Base-by-base conservation (phyloP, 148 eudicot species). In the Cornus kousa region DNA sequence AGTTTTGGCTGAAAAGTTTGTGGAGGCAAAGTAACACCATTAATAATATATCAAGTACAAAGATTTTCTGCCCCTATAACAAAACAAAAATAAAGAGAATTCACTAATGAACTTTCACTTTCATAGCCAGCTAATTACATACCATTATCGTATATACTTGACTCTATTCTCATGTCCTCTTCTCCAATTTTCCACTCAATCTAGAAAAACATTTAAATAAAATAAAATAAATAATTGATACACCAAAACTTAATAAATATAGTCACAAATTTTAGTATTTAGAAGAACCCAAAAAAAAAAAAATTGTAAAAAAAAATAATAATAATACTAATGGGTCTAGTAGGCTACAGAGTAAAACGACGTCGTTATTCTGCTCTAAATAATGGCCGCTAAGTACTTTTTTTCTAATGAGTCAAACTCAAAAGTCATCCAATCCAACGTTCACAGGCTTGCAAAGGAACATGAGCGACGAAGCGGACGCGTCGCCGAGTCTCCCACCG, bases 401-500 rank as follows among this genome's bases (percentile, higher is more conserved):
- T 57, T 16, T 57, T 35, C 37, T 8, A 14, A 59, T 37, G 2
- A 5, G 24, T 67, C 55, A 69, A 17, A 74, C 24, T 71, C 55
- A 43, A 72, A 55, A 37, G 60, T 74, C 50, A 5, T 40, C 16
- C 4, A 80, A 83, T 93, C 86, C 87, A 75, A 91, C 94, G 71
- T 92, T 90, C 37, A 93, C 95, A 55, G 92, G 91, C 85, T 89
- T 82, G 80, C 97, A 93, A 2, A 93, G 78, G 80, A 91, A 93
- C 95, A 89, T 85, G 16, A 96, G 92, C 17, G 99, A 93, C 67
- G 88, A 79, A 0, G 91, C 66, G 3, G 84, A 11, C 80, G 83
- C 71, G 23, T 84, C 73, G 59, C 82, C 85, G n/a, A 71, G 57
- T 43, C 77, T 67, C 0, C 80, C 82, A 11, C 85, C 82, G 3